These are phyloP conservation scores for Diplodia intermedia DNA, from an alignment of 2,329 filamentous ascomycete genomes.

Conservation along the genomic window DNA sequence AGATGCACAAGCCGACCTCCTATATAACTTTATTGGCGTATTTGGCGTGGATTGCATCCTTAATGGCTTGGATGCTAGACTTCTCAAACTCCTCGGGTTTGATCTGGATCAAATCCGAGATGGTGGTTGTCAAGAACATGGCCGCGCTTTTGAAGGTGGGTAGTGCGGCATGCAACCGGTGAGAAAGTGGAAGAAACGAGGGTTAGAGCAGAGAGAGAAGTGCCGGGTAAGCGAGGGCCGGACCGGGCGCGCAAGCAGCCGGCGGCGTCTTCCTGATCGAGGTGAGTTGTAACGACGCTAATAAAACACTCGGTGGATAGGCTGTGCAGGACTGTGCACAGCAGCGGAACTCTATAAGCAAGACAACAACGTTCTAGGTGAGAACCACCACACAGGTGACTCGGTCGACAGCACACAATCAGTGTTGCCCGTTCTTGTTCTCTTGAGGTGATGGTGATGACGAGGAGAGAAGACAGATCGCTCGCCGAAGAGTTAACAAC, in stretches of 20 bases:
- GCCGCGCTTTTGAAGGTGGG: not conserved
- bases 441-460: no score
- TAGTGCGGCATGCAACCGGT: constrained; percentile 12
- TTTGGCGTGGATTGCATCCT: constrained; percentile 96
- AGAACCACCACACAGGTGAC: no score
- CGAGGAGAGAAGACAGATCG: no score
- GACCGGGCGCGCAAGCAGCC: not conserved
- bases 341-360: no score
- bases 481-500: no score
- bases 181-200: not conserved
- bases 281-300: no score
- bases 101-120: constrained; percentile 94
- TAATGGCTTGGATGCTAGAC: constrained; percentile 80
- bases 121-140: constrained; percentile 65
- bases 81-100: constrained; percentile 87
- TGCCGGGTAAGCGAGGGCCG: constrained; percentile 4
- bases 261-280: no score
- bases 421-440: no score
- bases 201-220: not conserved
- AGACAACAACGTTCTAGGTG: no score
- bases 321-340: no score
- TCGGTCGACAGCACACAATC: no score
- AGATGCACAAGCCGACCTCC: constrained; percentile 91
- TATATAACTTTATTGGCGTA: constrained; percentile 96
- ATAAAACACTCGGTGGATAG: no score